Evolutionary conservation across 208 protist species (phyloP), one percentile per base, ranked within the genome.

Genomic region (Leishmania tarentolae): DNA sequence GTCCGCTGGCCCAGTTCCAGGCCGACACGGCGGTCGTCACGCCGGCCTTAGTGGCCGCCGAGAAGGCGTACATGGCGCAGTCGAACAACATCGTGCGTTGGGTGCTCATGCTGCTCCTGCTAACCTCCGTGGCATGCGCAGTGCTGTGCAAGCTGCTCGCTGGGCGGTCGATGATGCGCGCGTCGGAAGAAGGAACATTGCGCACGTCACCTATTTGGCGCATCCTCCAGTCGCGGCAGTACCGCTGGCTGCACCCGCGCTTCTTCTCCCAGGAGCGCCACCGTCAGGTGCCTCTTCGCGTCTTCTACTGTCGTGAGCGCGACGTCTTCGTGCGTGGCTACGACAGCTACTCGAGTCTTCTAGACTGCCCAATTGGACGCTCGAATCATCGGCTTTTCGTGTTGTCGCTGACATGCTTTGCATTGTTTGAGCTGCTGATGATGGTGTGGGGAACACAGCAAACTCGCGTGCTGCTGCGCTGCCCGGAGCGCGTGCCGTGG

Each of bases 281-380:
- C 79, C 78, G 85, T 56, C 80, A 92, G 66, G 61, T 95, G 28
- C 93, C 93, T 21, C 78, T 94, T 78, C 91, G 93, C 59, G 83
- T 88, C 17, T 97, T 97, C 79, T 94, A 97, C 81, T 97, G 92
- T 83, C 86, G 78, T 59, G 90, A 97, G 82, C 79, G 83, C 17
- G 93, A 97, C 76, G 85, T 89, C 19, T 46, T 94, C 35, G 82
- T 97, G 80, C 82, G 82, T 11, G 78, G 90, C 66, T 97, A 93
- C 83, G 93, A 97, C 82, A 81, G 91, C 76, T 94, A 94, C 86
- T 93, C 91, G 35, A 86, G 79, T 71, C 76, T 90, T 44, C 73
- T 97, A 17, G 93, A 97, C 84, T 85, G 83, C 74, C 93, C 93
- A 2, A 84, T 97, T 66, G 90, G 88, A 1, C 83, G 79, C 35